These are phyloP conservation scores for Phaeotremella fagi DNA, from an alignment of 768 basidiomycete genomes.

Conservation along the genomic window DNA sequence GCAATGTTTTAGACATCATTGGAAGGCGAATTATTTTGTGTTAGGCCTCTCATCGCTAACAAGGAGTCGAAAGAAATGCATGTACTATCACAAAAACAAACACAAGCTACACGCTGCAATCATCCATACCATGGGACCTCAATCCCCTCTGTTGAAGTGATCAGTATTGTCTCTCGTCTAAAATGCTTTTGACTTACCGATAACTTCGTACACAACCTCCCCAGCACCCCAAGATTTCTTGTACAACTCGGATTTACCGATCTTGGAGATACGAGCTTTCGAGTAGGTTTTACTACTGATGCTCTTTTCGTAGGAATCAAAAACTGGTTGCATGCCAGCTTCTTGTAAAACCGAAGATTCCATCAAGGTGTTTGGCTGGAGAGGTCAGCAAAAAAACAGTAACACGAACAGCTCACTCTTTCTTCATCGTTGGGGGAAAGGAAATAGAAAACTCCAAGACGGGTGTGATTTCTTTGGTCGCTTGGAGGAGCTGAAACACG, in stretches of 20 bases:
- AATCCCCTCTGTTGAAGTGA: not conserved
- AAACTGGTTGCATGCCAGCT: conserved; percentile 1
- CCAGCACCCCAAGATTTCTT: conserved; percentile 8
- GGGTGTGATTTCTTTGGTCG: conserved; percentile 13
- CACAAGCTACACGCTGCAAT: not conserved
- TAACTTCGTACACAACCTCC: conserved; percentile 5
- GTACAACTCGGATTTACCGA: conserved; percentile 11
- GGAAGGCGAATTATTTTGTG: no score
- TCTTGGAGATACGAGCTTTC: conserved; percentile 7
- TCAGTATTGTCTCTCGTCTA: not conserved
- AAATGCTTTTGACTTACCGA: conserved; percentile 4
- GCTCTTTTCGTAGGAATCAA: conserved; percentile 7
- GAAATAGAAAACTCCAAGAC: conserved; percentile 13
- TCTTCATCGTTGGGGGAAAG: conserved; percentile 10
- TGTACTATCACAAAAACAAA: no score
- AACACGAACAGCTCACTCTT: not conserved
- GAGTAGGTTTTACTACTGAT: conserved; percentile 3
- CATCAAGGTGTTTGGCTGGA: not conserved
- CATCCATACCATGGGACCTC: not conserved
- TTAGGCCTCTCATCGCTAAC: no score
- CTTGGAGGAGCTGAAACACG: conserved; percentile 6
- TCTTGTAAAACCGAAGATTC: conserved; percentile 6
- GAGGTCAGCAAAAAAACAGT: not conserved
- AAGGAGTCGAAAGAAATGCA: no score
- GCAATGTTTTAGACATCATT: not conserved